Percentiles rank a stretch among this genome's conserved stretches.
Conservation (phyloP, 2,329 filamentous ascomycete genomes). For the Plectosphaerella plurivora region DNA sequence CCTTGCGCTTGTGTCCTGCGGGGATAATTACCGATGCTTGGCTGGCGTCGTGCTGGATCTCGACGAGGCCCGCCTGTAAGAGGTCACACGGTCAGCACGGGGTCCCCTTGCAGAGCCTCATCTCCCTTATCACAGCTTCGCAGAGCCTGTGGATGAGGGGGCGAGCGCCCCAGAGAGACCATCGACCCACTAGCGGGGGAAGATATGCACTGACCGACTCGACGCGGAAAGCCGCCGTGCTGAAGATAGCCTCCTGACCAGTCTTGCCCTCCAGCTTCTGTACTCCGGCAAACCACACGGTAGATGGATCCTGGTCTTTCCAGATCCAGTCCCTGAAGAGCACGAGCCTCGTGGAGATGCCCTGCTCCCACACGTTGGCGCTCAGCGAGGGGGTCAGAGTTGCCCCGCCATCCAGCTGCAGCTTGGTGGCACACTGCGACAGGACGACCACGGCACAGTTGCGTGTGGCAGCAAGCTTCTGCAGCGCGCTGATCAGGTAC, state of each 20-base stretch:
- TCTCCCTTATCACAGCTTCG: neutral
- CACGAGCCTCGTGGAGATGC: constrained; percentile 67
- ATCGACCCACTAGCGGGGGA: neutral
- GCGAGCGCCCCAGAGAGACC: neutral
- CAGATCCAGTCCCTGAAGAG: constrained; percentile 75
- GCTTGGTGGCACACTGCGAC: constrained; percentile 78
- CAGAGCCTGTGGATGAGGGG: too few relatives aligned
- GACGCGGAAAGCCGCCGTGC: constrained; percentile 45
- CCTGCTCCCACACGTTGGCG: constrained; percentile 74
- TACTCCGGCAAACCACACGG: constrained; percentile 56
- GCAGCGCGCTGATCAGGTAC: constrained; percentile 64
- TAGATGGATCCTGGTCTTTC: constrained; percentile 37
- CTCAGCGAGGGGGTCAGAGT: constrained; percentile 72
- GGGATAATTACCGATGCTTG: constrained; percentile 26
- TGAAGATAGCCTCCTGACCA: constrained; percentile 32
- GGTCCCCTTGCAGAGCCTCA: constrained; percentile 7
- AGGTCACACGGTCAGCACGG: neutral
- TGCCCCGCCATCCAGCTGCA: constrained; percentile 62
- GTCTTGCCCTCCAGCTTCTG: constrained; percentile 59
- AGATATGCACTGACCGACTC: constrained; percentile 31
- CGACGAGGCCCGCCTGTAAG: constrained; percentile 36
- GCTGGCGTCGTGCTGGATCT: constrained; percentile 34
- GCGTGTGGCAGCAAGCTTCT: constrained; percentile 69
- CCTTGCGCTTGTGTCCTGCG: constrained; percentile 55
- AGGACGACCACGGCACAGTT: constrained; percentile 71